Conservation (phyloP, 2,329 filamentous ascomycete species). For the Claviceps quebecensis region DNA sequence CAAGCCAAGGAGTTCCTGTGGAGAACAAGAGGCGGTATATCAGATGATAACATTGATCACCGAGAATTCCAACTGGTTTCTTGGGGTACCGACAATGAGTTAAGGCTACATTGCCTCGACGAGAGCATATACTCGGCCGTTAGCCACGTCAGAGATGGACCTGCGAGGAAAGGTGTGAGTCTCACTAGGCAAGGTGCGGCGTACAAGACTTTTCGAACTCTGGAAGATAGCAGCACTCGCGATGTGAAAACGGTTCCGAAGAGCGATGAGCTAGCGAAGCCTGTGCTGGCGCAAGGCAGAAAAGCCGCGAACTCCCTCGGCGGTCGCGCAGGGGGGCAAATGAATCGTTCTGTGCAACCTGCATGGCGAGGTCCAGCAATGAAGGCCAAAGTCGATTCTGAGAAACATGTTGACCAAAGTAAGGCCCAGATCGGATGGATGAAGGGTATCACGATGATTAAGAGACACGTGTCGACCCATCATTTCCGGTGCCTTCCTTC, state of each 20-base stretch:
- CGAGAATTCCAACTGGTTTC: slow-evolving; percentile 88
- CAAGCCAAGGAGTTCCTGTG: slow-evolving; percentile 88
- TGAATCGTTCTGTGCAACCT: slow-evolving; percentile 18
- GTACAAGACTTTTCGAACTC: slow-evolving; percentile 74
- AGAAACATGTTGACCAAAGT: slow-evolving; percentile 30
- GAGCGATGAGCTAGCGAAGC: slow-evolving; percentile 41
- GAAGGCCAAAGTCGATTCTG: slow-evolving; percentile 36
- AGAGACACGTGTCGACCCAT: slow-evolving; percentile 31
- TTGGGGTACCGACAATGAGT: slow-evolving; percentile 76
- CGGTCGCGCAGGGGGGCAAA: slow-evolving; percentile 23
- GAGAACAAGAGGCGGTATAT: slow-evolving; percentile 58
- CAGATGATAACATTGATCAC: slow-evolving; percentile 57
- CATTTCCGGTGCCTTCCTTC: slow-evolving; percentile 30
- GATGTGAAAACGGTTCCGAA: slow-evolving; percentile 44
- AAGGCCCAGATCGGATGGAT: slow-evolving; percentile 54
- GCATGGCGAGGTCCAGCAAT: slow-evolving; percentile 44
- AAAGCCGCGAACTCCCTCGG: slow-evolving; percentile 30
- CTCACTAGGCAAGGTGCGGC: slow-evolving; percentile 70
- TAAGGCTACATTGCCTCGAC: slow-evolving; percentile 64
- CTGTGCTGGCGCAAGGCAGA: slow-evolving; percentile 25
- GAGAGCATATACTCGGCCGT: slow-evolving; percentile 50
- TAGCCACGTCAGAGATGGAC: slow-evolving; percentile 57
- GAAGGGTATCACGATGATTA: slow-evolving; percentile 52
- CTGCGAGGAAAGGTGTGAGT: slow-evolving; percentile 49
- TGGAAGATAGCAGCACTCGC: slow-evolving; percentile 42